Conservation (phyloP, 441 rosid species). For the Gossypium lobatum region DNA sequence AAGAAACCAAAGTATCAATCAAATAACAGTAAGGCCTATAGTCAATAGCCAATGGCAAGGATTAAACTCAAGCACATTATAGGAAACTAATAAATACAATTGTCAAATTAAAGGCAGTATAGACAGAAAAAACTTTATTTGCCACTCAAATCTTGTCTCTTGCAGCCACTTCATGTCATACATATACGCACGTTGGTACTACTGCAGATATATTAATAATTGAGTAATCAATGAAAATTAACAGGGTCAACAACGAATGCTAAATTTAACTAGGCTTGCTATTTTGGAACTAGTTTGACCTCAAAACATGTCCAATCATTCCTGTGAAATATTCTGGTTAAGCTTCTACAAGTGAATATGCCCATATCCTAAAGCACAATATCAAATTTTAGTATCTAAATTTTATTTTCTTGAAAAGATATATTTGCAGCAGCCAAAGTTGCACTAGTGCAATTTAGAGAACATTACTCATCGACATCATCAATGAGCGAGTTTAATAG, state of each 20-base stretch:
- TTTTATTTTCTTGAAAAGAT: not conserved
- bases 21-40: not conserved
- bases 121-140: not conserved
- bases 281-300: not conserved
- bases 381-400: not conserved
- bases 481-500: not conserved
- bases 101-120: not conserved
- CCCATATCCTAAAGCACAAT: not conserved
- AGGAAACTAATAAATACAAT: not conserved
- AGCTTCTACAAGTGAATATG: not conserved
- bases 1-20: not conserved
- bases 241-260: not conserved
- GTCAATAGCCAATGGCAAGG: not conserved
- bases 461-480: not conserved
- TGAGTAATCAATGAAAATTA: not conserved
- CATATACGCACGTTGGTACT: not conserved
- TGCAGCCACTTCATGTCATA: not conserved
- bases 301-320: not conserved
- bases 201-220: not conserved
- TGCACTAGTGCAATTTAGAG: not conserved
- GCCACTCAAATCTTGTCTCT: not conserved
- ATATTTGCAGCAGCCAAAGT: not conserved
- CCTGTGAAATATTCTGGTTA: not conserved
- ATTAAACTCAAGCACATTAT: slow-evolving; percentile 9
- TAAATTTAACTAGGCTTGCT: not conserved